These are phyloP conservation scores for Hortiboletus rubellus DNA, from an alignment of 1,284 basidiomycete genomes.

Conservation along the genomic window DNA sequence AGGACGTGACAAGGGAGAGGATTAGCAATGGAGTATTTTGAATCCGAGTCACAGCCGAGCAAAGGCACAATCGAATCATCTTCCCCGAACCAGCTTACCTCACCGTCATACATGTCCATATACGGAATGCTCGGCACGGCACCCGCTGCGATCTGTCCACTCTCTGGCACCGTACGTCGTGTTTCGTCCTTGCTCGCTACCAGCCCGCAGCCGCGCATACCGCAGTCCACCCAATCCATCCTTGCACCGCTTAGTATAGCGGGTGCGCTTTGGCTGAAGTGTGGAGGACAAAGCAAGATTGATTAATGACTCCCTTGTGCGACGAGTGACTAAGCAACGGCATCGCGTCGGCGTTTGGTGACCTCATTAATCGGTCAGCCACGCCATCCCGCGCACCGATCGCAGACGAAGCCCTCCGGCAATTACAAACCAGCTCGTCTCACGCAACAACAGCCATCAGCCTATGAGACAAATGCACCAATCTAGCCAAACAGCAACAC, in stretches of 20 bases:
- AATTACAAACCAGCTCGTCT: slow-evolving; percentile 15
- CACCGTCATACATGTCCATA: neutral
- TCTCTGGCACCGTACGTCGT: too few species aligned
- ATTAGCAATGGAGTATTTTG: slow-evolving; percentile 30
- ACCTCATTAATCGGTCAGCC: neutral
- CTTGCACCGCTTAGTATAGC: too few species aligned
- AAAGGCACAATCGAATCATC: neutral
- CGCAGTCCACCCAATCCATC: neutral
- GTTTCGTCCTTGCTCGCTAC: neutral
- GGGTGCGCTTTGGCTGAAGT: too few species aligned
- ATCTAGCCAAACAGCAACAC: neutral
- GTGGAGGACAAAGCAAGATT: too few species aligned
- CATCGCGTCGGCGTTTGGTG: slow-evolving; percentile 4
- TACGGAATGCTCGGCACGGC: slow-evolving; percentile 4
- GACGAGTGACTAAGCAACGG: slow-evolving; percentile 12
- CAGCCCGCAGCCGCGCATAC: neutral
- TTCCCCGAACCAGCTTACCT: slow-evolving; percentile 13
- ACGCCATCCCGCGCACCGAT: neutral
- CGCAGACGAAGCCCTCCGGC: neutral
- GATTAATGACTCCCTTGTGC: slow-evolving; percentile 3
- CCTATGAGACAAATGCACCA: neutral
- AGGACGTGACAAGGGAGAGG: slow-evolving; percentile 20
- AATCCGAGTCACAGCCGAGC: slow-evolving; percentile 27
- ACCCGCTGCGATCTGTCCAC: neutral
- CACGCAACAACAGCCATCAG: neutral